Percentiles rank a stretch among this genome's conserved stretches.
Conservation (phyloP, 1,139 yeast species). For the Suhomyces ambrosiae region DNA sequence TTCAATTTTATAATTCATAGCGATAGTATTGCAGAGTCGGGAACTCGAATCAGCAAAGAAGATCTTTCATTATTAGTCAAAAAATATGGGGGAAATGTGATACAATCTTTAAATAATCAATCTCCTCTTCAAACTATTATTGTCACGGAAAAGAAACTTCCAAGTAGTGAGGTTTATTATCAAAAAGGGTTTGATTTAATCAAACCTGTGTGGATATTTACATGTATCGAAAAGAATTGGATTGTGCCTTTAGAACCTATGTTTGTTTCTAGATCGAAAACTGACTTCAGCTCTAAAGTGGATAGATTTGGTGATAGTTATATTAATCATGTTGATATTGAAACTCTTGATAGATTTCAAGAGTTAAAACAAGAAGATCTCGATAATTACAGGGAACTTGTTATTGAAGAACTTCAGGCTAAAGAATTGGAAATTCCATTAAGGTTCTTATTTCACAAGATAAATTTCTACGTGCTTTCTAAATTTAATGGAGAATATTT, state of each 20-base stretch:
- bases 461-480: constrained; percentile 28
- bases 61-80: constrained; percentile 44
- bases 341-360: constrained; percentile 3
- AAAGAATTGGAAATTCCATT: constrained; percentile 21
- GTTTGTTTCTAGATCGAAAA: constrained; percentile 44
- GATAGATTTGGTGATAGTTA: constrained; percentile 63
- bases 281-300: constrained; percentile 24
- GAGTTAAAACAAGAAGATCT: constrained; percentile 15
- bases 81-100: constrained; percentile 53
- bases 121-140: constrained; percentile 14
- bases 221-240: constrained; percentile 50
- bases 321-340: constrained; percentile 23
- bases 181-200: constrained; percentile 59
- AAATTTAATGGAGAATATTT: constrained; percentile 11
- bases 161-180: constrained; percentile 33
- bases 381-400: constrained; percentile 11
- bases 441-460: constrained; percentile 23
- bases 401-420: constrained; percentile 13
- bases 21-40: constrained; percentile 36
- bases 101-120: constrained; percentile 15
- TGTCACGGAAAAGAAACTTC: constrained; percentile 23
- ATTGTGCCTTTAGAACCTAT: constrained; percentile 62
- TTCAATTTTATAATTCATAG: constrained; percentile 41
- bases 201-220: constrained; percentile 71
- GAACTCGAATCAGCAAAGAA: constrained; percentile 30